Conservation (phyloP, 257 asterid species). For the Przewalskia tangutica region DNA sequence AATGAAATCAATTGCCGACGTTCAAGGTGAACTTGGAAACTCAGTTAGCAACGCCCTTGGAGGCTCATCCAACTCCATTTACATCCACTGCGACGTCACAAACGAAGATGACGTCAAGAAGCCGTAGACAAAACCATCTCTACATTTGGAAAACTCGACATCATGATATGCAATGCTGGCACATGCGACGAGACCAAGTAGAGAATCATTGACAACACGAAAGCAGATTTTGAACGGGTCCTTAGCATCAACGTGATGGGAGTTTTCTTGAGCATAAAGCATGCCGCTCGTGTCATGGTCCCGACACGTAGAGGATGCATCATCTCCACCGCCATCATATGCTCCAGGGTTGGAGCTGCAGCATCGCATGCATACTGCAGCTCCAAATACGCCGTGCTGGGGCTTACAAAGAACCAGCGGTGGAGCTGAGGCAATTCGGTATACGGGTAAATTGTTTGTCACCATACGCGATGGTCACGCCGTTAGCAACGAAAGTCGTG, state of each 20-base stretch:
- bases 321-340: conserved; percentile 32
- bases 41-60: conserved; percentile 12
- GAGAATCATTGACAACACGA: conserved; percentile 14
- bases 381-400: conserved; percentile 51
- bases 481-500: conserved; percentile 13
- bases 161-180: conserved; percentile 56
- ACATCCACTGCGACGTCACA: conserved; percentile 46
- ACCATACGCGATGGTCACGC: conserved; percentile 32
- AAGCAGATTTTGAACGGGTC: conserved; percentile 35
- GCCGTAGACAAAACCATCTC: conserved; percentile 31
- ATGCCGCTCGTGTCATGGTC: conserved; percentile 45
- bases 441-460: conserved; percentile 47
- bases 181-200: conserved; percentile 13
- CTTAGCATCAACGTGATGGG: conserved; percentile 30
- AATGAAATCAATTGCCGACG: too few species aligned
- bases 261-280: conserved; percentile 46
- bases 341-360: conserved; percentile 25
- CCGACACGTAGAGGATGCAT: conserved; percentile 36
- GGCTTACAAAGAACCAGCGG: conserved; percentile 40
- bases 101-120: conserved; percentile 28
- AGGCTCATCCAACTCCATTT: conserved; percentile 25
- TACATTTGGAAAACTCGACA: conserved; percentile 44
- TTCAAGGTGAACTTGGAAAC: conserved; percentile 38
- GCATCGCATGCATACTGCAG: conserved; percentile 37
- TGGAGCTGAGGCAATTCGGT: conserved; percentile 42